Base-by-base conservation (phyloP, 768 basidiomycete genomes). In the Termitomyces heimii region DNA sequence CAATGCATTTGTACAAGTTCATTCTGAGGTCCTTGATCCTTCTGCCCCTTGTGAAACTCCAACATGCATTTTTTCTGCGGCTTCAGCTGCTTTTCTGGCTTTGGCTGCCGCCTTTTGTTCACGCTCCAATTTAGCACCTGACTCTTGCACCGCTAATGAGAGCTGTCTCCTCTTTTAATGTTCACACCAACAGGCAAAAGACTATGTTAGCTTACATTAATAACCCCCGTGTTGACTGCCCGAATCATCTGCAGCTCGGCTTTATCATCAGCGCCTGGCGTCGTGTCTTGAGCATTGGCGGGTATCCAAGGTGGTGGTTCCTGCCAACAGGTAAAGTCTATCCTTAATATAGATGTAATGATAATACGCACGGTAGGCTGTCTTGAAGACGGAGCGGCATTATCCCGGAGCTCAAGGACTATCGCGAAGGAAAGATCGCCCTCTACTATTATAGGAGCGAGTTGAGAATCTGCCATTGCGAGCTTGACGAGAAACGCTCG, bases 401-500 rank as follows among this genome's bases (percentile, higher is more conserved):
- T 81, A 53, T 91, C 88, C 63, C 81, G 81, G 53, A 94, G 78
- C 65, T 95, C 94, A 22, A 95, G 70, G n/a, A 93, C 68, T 55
- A 96, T 82, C 1, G 86, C 85, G 63, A 95, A 96, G 0, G 91
- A 88, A 20, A 82, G 75, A 57, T 92, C 85, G 55, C 84, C 88
- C 85, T 57, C 35, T 22, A 54, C 71, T 29, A 82, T 67, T 57
- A 89, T 71, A 44, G 80, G 76, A 24, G 83, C 81, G 3, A 94
- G 75, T 61, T 87, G 83, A 18, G 85, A 77, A 62, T 92, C 89
- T 45, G 92, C 77, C 83, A 88, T 87, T 53, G 73, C 82, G 44
- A 95, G 77, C 65, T 92, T 94, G 65, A 92, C 77, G 37, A 95
- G 75, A 62, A 94, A 92, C 4, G 89, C 86, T 6, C 92, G 84